phyloP scores from a whole-genome alignment of 345 rosid genomes.

The Corchorus olitorius region DNA sequence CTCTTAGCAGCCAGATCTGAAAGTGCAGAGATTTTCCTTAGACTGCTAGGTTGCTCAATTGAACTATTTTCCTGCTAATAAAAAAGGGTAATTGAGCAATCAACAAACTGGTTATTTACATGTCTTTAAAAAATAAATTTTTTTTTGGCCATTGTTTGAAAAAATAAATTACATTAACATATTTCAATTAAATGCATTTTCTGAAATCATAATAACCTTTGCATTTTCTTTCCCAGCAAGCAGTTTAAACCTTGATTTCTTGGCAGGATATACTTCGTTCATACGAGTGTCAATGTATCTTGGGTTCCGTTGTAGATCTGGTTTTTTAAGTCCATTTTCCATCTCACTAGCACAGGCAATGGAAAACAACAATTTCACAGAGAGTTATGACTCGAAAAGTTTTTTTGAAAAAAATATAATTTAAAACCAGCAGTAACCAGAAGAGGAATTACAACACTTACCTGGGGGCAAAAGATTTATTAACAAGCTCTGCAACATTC shows the following conservation, averaged over 20 bases:
- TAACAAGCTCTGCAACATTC: conserved; percentile 48
- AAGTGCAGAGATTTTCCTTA: conserved; percentile 52
- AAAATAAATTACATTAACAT: background rate
- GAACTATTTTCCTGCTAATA: conserved; percentile 50
- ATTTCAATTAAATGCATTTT: background rate
- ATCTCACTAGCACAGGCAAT: conserved; percentile 30
- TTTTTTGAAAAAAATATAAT: too few species aligned
- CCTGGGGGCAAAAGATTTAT: conserved; percentile 56
- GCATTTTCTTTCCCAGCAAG: conserved; percentile 58
- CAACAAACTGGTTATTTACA: conserved; percentile 11
- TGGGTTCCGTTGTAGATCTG: conserved; percentile 51
- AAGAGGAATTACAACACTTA: conserved; percentile 23
- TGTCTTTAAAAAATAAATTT: too few species aligned
- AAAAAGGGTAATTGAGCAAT: conserved; percentile 18
- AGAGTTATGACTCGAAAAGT: background rate
- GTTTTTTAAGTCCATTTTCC: conserved; percentile 53
- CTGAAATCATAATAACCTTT: conserved; percentile 49
- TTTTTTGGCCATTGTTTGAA: background rate
- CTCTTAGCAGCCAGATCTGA: conserved; percentile 57
- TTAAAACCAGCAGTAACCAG: background rate
- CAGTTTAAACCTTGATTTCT: conserved; percentile 66
- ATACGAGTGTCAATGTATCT: conserved; percentile 70
- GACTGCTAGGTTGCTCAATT: conserved; percentile 43
- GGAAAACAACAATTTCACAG: conserved; percentile 20
- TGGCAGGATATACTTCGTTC: conserved; percentile 75